Evolutionary conservation across 1,284 basidiomycete species (phyloP).

Genomic region (Ganoderma resinaceum): DNA sequence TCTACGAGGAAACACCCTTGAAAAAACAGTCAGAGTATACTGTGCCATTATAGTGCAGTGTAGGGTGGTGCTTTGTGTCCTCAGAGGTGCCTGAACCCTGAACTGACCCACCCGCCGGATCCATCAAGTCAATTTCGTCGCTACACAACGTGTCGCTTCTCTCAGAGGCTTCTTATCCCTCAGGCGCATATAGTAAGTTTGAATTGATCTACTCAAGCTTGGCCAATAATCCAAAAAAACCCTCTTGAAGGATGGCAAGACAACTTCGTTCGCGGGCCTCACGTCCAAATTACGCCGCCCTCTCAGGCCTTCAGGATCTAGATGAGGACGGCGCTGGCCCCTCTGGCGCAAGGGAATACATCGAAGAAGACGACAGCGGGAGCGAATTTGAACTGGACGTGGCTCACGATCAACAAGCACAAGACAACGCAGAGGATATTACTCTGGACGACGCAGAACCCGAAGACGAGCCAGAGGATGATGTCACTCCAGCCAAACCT

Average conservation of each 20-base stretch:
- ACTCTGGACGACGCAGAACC: conserved; percentile 27
- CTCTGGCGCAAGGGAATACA: conserved; percentile 24
- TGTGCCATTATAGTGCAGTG: too few species aligned
- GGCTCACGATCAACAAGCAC: conserved; percentile 34
- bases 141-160: not conserved
- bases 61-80: not conserved
- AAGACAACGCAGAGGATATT: conserved; percentile 33
- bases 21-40: not conserved
- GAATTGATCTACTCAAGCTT: not conserved
- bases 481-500: conserved; percentile 1
- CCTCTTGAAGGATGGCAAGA: conserved; percentile 40
- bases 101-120: not conserved
- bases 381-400: conserved; percentile 53
- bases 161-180: not conserved
- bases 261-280: conserved; percentile 45
- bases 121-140: not conserved
- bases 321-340: conserved; percentile 37
- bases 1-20: not conserved
- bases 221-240: not conserved
- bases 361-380: conserved; percentile 41
- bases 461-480: conserved; percentile 23
- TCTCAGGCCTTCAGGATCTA: conserved; percentile 31
- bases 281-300: conserved; percentile 43
- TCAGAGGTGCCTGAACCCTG: not conserved
- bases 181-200: not conserved